Percentiles rank a stretch among this genome's conserved stretches.
phyloP scores from a whole-genome alignment of 345 rosid genomes.

The Cardamine occulta region DNA sequence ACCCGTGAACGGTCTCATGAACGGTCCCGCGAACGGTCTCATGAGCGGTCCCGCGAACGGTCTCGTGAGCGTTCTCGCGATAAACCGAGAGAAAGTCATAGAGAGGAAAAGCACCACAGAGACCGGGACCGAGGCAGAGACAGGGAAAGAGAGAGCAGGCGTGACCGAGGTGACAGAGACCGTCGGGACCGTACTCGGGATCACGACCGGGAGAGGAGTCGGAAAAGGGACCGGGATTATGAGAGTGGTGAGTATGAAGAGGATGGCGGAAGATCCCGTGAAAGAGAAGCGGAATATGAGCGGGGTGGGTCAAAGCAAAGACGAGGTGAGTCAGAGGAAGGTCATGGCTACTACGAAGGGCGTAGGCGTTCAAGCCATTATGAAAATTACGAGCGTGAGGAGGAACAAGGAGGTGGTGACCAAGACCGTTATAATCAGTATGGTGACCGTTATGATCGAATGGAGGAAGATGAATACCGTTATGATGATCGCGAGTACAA shows the following conservation, averaged over 20 bases:
- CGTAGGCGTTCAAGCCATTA: slow-evolving; percentile 50
- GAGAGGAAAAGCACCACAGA: slow-evolving; percentile 82
- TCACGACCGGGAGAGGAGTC: slow-evolving; percentile 51
- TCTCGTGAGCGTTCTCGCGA: slow-evolving; percentile 84
- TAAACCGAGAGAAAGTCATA: slow-evolving; percentile 79
- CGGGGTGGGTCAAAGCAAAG: slow-evolving; percentile 63
- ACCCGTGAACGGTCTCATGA: slow-evolving; percentile 73
- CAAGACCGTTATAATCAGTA: slow-evolving; percentile 71
- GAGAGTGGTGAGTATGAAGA: slow-evolving; percentile 56
- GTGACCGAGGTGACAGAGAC: slow-evolving; percentile 54
- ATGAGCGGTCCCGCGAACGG: slow-evolving; percentile 69
- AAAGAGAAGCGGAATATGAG: slow-evolving; percentile 66
- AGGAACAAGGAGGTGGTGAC: slow-evolving; percentile 54
- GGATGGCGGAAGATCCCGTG: slow-evolving; percentile 66
- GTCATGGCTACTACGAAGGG: slow-evolving; percentile 56
- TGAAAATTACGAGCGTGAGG: slow-evolving; percentile 60
- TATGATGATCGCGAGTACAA: slow-evolving; percentile 56
- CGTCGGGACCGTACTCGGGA: slow-evolving; percentile 57
- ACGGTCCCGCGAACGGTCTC: slow-evolving; percentile 72
- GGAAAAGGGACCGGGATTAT: slow-evolving; percentile 54
- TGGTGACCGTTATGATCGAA: slow-evolving; percentile 59
- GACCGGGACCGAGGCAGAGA: slow-evolving; percentile 80
- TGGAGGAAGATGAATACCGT: slow-evolving; percentile 66
- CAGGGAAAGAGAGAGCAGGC: slow-evolving; percentile 58
- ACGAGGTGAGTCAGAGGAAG: slow-evolving; percentile 58